Conservation (phyloP, 2,329 filamentous ascomycete species). For the Zasmidium citrigriseum region DNA sequence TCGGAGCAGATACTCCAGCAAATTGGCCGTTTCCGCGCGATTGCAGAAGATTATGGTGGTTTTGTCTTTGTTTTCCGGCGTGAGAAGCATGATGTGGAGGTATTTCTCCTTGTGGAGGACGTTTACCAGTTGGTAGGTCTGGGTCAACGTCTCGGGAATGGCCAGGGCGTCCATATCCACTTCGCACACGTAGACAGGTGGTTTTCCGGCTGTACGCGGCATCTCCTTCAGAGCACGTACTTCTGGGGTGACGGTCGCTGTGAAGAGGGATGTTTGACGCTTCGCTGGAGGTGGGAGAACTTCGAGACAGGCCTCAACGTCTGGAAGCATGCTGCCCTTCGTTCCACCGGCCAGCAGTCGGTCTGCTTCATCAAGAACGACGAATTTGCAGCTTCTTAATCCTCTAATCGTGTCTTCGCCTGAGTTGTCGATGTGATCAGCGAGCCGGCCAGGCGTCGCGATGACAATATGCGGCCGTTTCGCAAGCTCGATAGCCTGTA, state of each 20-base stretch:
- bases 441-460: constrained; percentile 87
- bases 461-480: constrained; percentile 88
- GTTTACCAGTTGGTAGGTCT: constrained; percentile 84
- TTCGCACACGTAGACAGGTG: constrained; percentile 85
- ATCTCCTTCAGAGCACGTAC: constrained; percentile 74
- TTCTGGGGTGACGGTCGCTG: constrained; percentile 90
- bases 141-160: constrained; percentile 76
- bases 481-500: constrained; percentile 81
- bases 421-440: constrained; percentile 89
- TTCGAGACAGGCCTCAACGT: constrained; percentile 84
- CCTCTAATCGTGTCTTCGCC: constrained; percentile 88
- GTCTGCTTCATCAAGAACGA: constrained; percentile 96
- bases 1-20: constrained; percentile 84
- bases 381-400: constrained; percentile 74
- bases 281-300: constrained; percentile 73
- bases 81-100: constrained; percentile 83
- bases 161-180: constrained; percentile 72
- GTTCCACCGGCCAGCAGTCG: constrained; percentile 70
- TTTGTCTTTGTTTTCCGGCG: constrained; percentile 71
- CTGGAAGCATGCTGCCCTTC: constrained; percentile 87
- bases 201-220: constrained; percentile 68
- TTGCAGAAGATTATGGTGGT: constrained; percentile 94
- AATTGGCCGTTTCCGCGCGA: constrained; percentile 81
- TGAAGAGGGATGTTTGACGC: constrained; percentile 94
- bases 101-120: constrained; percentile 95